Percentiles rank a stretch among this genome's conserved stretches.
Conservation (phyloP, 768 basidiomycete species). For the Phaffia australis region DNA sequence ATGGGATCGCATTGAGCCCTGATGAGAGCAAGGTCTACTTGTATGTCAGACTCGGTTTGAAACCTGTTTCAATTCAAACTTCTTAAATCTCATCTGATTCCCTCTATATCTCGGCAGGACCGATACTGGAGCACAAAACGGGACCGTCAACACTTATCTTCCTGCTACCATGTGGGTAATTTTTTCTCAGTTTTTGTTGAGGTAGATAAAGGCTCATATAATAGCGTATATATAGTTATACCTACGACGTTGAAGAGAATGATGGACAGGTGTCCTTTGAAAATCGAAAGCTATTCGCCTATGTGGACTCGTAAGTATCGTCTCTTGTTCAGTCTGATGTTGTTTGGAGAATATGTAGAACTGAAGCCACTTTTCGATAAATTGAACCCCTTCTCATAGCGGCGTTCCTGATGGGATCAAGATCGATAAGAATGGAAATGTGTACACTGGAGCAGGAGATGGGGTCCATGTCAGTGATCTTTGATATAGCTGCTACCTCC, state of each 20-base stretch:
- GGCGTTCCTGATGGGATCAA: conserved; percentile 60
- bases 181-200: not conserved
- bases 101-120: conserved; percentile 43
- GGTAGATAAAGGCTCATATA: too few species aligned
- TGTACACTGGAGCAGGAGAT: conserved; percentile 59
- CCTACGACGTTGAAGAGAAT: conserved; percentile 51
- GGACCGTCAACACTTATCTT: conserved; percentile 39
- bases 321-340: conserved; percentile 47
- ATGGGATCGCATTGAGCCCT: conserved; percentile 40
- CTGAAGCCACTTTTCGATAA: conserved; percentile 41
- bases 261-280: conserved; percentile 41
- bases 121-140: conserved; percentile 29
- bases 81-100: conserved; percentile 1
- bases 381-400: conserved; percentile 58
- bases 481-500: too few species aligned
- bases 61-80: not conserved
- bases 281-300: conserved; percentile 59
- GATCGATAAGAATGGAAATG: conserved; percentile 54
- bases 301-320: conserved; percentile 43
- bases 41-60: not conserved
- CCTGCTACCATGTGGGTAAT: conserved; percentile 57
- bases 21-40: conserved; percentile 5
- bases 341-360: conserved; percentile 46
- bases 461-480: conserved; percentile 46
- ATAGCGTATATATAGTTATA: conserved; percentile 44